A percentile compares a stretch with the other conserved stretches of the same genome.
phyloP scores from a whole-genome alignment of 1,139 yeast species.

The Debaryomyces sp. region DNA sequence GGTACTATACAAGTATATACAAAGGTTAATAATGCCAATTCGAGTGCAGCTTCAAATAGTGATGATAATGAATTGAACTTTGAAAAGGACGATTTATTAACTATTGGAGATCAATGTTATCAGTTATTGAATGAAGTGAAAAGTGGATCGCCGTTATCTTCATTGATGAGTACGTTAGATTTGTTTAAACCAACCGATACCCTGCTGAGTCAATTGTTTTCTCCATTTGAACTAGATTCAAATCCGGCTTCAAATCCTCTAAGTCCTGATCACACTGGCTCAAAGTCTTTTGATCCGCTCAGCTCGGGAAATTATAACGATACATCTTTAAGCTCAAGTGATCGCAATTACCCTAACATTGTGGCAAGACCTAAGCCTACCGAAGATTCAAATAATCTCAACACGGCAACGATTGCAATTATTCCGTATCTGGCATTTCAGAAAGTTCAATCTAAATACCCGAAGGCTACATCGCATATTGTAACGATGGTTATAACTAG shows the following conservation, averaged over 20 bases:
- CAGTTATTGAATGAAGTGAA: constrained; percentile 83
- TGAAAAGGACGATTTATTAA: constrained; percentile 44
- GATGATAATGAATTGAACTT: constrained; percentile 28
- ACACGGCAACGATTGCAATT: constrained; percentile 82
- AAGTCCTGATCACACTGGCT: constrained; percentile 7
- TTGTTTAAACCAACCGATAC: constrained; percentile 36
- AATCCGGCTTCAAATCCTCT: background rate
- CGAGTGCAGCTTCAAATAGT: constrained; percentile 10
- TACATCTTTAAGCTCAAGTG: background rate
- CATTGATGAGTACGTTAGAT: constrained; percentile 77
- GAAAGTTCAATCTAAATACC: constrained; percentile 72
- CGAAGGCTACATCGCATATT: constrained; percentile 89
- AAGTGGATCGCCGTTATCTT: constrained; percentile 83
- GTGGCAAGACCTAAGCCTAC: constrained; percentile 59
- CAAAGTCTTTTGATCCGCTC: constrained; percentile 13
- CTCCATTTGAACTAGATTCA: constrained; percentile 6
- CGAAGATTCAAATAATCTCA: constrained; percentile 11
- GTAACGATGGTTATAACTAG: constrained; percentile 90
- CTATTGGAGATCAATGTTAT: constrained; percentile 57
- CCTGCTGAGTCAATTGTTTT: constrained; percentile 3
- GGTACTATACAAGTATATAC: constrained; percentile 85
- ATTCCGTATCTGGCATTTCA: constrained; percentile 86
- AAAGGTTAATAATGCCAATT: constrained; percentile 39
- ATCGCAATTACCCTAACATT: constrained; percentile 39
- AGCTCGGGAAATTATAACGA: background rate